Conservation (phyloP, 345 rosid genomes). For the Cardamine occulta region DNA sequence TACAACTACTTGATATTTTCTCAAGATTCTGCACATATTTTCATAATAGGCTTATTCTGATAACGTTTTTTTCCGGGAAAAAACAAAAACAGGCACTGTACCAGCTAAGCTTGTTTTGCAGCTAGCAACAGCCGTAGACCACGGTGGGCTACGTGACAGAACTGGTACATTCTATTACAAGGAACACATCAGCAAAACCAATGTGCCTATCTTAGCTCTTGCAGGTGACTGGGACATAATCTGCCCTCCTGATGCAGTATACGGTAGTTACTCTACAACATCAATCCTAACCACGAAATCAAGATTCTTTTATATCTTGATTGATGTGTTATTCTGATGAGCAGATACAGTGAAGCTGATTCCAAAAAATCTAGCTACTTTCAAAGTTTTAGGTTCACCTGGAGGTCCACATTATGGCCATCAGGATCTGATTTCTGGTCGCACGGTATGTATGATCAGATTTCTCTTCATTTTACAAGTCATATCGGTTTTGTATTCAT, state of each 20-base stretch:
- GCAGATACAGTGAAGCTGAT: constrained; percentile 82
- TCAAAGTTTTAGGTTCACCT: constrained; percentile 72
- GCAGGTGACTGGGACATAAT: constrained; percentile 78
- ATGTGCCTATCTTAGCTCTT: constrained; percentile 72
- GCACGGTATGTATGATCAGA: constrained; percentile 51
- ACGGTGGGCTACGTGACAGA: constrained; percentile 63
- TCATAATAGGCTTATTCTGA: neutral
- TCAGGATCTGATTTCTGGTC: constrained; percentile 75
- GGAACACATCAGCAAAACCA: constrained; percentile 66
- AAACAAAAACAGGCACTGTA: constrained; percentile 57
- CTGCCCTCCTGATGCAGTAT: constrained; percentile 87
- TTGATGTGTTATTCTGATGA: constrained; percentile 20
- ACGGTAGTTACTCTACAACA: constrained; percentile 53
- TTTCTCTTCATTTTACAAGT: constrained; percentile 2
- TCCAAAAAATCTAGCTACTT: constrained; percentile 60
- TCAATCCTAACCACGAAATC: neutral
- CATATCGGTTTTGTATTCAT: neutral
- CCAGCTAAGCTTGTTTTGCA: constrained; percentile 77
- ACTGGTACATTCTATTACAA: constrained; percentile 70
- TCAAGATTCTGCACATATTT: constrained; percentile 1
- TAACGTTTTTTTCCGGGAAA: neutral
- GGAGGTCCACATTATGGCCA: constrained; percentile 85
- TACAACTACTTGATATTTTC: constrained; percentile 20
- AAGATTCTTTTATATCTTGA: neutral
- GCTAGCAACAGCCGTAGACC: constrained; percentile 66